phyloP scores from a whole-genome alignment of 2,329 filamentous ascomycete genomes.

The Neocatenulostroma microsporum region DNA sequence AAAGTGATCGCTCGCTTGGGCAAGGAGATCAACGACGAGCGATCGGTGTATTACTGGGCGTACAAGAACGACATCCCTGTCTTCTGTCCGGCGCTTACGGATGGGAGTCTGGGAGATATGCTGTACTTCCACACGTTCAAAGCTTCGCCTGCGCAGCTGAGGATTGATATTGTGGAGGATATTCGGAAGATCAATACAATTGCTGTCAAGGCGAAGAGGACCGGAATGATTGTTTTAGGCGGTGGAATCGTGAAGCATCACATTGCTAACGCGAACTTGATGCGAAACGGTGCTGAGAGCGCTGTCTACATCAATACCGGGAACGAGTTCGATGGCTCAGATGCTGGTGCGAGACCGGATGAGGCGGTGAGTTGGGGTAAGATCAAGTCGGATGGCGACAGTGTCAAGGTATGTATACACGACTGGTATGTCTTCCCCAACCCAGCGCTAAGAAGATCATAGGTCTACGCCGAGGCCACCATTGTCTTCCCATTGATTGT shows the following conservation, averaged over 20 bases:
- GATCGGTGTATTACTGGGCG: constrained; percentile 94
- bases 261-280: constrained; percentile 93
- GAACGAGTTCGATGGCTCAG: constrained; percentile 95
- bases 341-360: constrained; percentile 88
- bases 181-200: constrained; percentile 90
- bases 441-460: neutral
- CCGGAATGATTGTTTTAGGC: constrained; percentile 91
- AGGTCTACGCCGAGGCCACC: constrained; percentile 60
- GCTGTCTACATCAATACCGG: constrained; percentile 97
- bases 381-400: constrained; percentile 80
- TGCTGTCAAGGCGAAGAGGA: constrained; percentile 74
- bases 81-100: constrained; percentile 92
- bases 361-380: constrained; percentile 99
- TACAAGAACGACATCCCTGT: constrained; percentile 95
- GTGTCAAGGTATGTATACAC: constrained; percentile 64
- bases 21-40: constrained; percentile 87
- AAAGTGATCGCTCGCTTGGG: constrained; percentile 85
- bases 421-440: neutral
- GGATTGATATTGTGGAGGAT: constrained; percentile 87
- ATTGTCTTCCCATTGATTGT: constrained; percentile 61
- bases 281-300: constrained; percentile 95
- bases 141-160: constrained; percentile 68
- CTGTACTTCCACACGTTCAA: constrained; percentile 98
- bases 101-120: constrained; percentile 95
- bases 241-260: constrained; percentile 97